Base-by-base conservation (phyloP, 2,329 filamentous ascomycete genomes). In the Emmonsia crescens region DNA sequence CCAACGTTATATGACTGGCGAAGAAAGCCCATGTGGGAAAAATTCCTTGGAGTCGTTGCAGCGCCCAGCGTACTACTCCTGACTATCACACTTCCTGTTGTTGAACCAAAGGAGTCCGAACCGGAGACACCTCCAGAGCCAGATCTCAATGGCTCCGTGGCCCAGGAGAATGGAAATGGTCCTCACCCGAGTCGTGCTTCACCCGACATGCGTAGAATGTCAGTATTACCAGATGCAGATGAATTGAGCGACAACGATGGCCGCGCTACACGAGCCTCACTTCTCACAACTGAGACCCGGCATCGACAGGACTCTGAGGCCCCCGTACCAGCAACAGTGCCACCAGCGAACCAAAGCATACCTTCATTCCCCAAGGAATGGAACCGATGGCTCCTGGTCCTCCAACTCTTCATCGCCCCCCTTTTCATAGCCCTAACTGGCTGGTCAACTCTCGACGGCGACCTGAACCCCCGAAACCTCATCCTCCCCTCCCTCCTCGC, bases 51-150 rank as follows among this genome's bases (percentile, higher is more conserved):
- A 49, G 69, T 94, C 12, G 81, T 95, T 44, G 92, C 92, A 8
- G 87, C 91, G n/a, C 89, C 92, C 0, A 95, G 89, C 68, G 91
- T 99, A 44, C 89, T 99, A 64, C 77, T 97, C 1, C 80, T 99
- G 3, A 93, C 93, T 0, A 85, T 94, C 55, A 99, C 94, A 0
- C 75, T 99, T 4, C 94, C 95, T 0, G 91, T 99, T 0, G 89
- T 96, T 5, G 93, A 97, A 68, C 83, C 83, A 0, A 80, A 83
- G 24, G 79, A 75, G 42, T 71, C 82, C 8, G 82, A 85, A 14
- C 75, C 78, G 2, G 75, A 66, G 44, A 31, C 42, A 48, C 42
- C 75, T 5, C 72, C 72, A 0, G 78, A 80, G 4, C 72, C 76
- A 8, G 70, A 73, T 19, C 63, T 67, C 10, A 57, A 46, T 44